Conservation (phyloP, 2,329 filamentous ascomycete species). For the Fusarium annulatum region DNA sequence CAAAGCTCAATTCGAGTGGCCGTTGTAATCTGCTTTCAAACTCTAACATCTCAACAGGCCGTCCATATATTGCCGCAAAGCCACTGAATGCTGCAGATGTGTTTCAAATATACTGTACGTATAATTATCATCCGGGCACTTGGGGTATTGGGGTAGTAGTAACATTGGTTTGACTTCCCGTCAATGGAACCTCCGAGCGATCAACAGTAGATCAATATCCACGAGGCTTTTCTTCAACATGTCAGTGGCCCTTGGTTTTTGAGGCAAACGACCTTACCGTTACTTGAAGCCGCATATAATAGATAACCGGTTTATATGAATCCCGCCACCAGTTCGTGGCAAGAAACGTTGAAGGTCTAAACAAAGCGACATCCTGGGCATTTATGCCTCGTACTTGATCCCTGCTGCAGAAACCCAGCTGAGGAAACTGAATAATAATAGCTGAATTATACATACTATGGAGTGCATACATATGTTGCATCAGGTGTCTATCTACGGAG, state of each 20-base stretch:
- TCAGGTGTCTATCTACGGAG: not conserved
- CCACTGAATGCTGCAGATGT: conserved; percentile 6
- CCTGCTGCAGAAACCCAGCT: conserved; percentile 8
- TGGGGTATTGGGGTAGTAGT: conserved; percentile 7
- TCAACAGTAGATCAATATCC: conserved; percentile 14
- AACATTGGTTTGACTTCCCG: conserved; percentile 10
- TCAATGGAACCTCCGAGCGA: not conserved
- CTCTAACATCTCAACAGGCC: not conserved
- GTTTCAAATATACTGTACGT: conserved; percentile 25
- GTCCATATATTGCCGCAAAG: not conserved
- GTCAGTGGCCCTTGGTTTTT: conserved; percentile 15
- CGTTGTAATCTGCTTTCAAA: conserved; percentile 10
- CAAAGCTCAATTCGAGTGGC: not conserved
- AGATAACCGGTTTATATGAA: not conserved
- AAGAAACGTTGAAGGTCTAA: conserved; percentile 6
- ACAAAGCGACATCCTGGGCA: not conserved
- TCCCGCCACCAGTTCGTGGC: conserved; percentile 22
- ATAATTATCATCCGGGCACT: not conserved
- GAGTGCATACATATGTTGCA: not conserved
- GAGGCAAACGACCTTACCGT: not conserved
- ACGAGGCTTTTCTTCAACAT: not conserved
- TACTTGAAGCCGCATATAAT: conserved; percentile 4
- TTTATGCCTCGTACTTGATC: not conserved
- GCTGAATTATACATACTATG: conserved; percentile 2
- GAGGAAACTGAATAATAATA: conserved; percentile 6